Conservation (phyloP, 2,329 filamentous ascomycete genomes). For the Cercospora citrullina region DNA sequence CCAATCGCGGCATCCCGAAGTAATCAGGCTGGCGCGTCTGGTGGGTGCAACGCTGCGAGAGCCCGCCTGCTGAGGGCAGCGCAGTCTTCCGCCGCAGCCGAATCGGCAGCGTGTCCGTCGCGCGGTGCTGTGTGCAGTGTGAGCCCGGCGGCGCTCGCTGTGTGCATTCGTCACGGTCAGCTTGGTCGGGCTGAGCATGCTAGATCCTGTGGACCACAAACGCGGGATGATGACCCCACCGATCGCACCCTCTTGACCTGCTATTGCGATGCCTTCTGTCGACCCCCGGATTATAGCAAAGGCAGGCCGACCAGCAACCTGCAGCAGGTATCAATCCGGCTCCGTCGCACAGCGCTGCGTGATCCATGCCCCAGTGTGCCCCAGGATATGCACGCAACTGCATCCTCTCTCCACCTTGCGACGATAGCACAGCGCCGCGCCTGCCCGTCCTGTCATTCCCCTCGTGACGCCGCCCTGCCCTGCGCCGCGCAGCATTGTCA, state of each 20-base stretch:
- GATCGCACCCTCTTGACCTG: background rate
- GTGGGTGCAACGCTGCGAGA: background rate
- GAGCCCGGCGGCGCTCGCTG: background rate
- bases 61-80: background rate
- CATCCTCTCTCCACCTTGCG: background rate
- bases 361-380: background rate
- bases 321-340: background rate
- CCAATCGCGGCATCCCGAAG: slow-evolving; percentile 6
- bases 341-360: background rate
- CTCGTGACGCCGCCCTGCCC: background rate
- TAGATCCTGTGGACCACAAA: background rate
- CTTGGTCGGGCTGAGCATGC: background rate
- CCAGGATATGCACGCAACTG: background rate
- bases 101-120: background rate
- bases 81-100: background rate
- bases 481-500: slow-evolving; percentile 3
- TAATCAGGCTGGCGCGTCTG: background rate
- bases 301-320: background rate
- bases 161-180: background rate
- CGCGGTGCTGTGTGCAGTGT: background rate
- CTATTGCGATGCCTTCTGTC: background rate
- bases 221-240: background rate
- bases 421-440: background rate
- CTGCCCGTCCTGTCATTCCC: background rate
- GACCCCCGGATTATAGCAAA: background rate